Base-by-base conservation (phyloP, 2,329 filamentous ascomycete species). In the Coleophoma cylindrospora region DNA sequence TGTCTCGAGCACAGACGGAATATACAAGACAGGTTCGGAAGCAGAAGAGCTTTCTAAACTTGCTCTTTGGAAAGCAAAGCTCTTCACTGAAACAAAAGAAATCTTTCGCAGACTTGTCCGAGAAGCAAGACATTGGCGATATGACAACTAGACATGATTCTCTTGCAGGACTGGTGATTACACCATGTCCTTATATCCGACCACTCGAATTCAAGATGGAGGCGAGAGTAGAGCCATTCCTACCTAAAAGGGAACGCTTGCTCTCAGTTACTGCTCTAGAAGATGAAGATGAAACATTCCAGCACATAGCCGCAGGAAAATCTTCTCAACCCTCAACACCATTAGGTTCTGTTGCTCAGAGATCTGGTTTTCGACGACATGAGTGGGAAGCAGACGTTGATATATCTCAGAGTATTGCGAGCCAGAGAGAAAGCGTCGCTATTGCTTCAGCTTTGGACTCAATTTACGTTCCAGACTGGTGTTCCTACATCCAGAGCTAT, bases 151-250 rank as follows among this genome's bases (percentile, higher is more conserved):
- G 27, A 10, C 27, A 27, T 27, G 27, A 27, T 27, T 27, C 27
- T 27, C 27, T 27, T 27, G 27, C 27, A 27, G 27, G 27, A 27
- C 9, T 27, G 9, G 27, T 27, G 9, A 27, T 44, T 27, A 40
- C 32, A 3, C 48, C 46, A 22, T 38, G 45, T 43, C 40, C 48
- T 33, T 54, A 41, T 32, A 37, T 51, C 22, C 36, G 38, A 32
- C 54, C 46, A n/a, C 36, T 52, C 13, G 34, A 36, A n/a, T 43
- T 45, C 33, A 54, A 53, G 34, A 27, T 53, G 40, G 19, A 49
- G 12, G 40, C 54, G 33, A 44, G 43, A 48, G 34, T 32, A 21
- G 56, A 54, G 44, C 47, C 40, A 43, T 38, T 17, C 11, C 21
- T 38, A 17, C 34, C n/a, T 27, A 27, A 27, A 6, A 27, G 27